A percentile compares a stretch with the other conserved stretches of the same genome.
phyloP scores from a whole-genome alignment of 495 filamentous ascomycete species.

The Penicillium steckii region DNA sequence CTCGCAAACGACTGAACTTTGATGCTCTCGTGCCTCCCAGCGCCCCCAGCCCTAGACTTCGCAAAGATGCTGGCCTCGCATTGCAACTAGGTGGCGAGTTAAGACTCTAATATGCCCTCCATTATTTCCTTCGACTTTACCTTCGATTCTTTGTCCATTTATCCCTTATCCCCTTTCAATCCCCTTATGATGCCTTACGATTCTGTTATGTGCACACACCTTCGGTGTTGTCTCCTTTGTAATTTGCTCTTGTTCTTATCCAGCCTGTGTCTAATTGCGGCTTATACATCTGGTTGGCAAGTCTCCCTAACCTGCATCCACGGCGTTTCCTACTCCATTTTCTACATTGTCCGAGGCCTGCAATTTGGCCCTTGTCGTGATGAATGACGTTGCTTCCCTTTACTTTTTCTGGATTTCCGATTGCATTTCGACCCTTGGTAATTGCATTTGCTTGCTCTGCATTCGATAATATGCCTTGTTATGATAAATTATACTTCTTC shows the following conservation, averaged over 20 bases:
- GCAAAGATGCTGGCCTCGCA: constrained; percentile 34
- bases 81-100: constrained; percentile 47
- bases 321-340: constrained; percentile 3
- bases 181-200: constrained; percentile 35
- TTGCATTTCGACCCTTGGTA: not conserved
- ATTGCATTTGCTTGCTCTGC: constrained; percentile 11
- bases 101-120: constrained; percentile 23
- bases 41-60: constrained; percentile 31
- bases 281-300: not conserved
- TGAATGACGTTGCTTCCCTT: constrained; percentile 3
- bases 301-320: constrained; percentile 10
- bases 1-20: constrained; percentile 64
- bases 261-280: not conserved
- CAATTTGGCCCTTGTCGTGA: constrained; percentile 1
- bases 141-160: constrained; percentile 24
- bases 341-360: constrained; percentile 7
- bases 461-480: constrained; percentile 15
- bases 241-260: constrained; percentile 5
- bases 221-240: constrained; percentile 25
- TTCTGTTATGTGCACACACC: constrained; percentile 28
- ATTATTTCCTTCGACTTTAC: not conserved
- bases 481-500: constrained; percentile 3
- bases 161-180: constrained; percentile 7
- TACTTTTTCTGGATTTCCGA: not conserved
- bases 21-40: constrained; percentile 60